Conservation (phyloP, 495 filamentous ascomycete species). For the Xylona heveae region DNA sequence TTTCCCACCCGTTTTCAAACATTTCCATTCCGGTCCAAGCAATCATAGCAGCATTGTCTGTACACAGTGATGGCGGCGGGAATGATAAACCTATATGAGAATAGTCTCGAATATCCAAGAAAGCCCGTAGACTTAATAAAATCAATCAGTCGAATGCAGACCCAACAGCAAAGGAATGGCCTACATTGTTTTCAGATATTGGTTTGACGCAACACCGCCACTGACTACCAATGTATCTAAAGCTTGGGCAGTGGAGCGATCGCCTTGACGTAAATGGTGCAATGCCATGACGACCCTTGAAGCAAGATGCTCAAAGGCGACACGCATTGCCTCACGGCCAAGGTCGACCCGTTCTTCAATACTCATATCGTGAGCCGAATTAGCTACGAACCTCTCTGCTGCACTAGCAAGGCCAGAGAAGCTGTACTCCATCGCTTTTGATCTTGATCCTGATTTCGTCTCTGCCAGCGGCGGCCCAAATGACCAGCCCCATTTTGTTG, state of each 20-base stretch:
- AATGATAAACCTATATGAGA: conserved; percentile 37
- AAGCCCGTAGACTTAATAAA: conserved; percentile 20
- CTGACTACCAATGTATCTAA: conserved; percentile 54
- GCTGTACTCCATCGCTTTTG: conserved; percentile 29
- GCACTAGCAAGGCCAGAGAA: conserved; percentile 41
- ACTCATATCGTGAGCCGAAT: conserved; percentile 15
- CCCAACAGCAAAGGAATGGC: too few species aligned
- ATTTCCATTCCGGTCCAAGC: conserved; percentile 89
- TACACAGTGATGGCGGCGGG: conserved; percentile 60
- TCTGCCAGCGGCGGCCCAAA: conserved; percentile 32
- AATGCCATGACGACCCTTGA: conserved; percentile 50
- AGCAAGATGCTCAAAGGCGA: conserved; percentile 78
- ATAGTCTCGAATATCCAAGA: conserved; percentile 42
- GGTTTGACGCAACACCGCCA: conserved; percentile 76
- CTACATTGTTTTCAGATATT: conserved; percentile 44
- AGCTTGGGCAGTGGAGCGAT: background rate
- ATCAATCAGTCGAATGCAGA: background rate
- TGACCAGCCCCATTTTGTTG: conserved; percentile 31
- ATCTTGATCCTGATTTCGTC: conserved; percentile 7
- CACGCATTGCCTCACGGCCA: conserved; percentile 48
- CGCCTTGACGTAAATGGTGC: conserved; percentile 13
- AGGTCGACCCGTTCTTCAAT: conserved; percentile 34
- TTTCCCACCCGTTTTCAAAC: conserved; percentile 58
- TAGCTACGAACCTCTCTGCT: conserved; percentile 23
- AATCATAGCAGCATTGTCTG: conserved; percentile 97